A percentile compares a stretch with the other conserved stretches of the same genome.
Conservation (phyloP, 306 rosid genomes). For the Datisca glomerata region DNA sequence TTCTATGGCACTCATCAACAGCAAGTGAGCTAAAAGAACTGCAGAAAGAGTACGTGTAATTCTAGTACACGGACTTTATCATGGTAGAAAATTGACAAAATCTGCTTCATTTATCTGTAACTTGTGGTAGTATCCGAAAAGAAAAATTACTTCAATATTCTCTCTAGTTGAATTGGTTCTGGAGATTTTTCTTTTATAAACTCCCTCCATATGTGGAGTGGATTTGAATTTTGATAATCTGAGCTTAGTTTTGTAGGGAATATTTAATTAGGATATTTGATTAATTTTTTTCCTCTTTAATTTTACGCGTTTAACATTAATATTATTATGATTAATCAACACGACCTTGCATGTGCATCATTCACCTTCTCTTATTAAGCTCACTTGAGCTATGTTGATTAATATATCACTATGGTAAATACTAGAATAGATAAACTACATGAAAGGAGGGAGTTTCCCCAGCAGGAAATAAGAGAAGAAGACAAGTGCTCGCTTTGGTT, state of each 20-base stretch:
- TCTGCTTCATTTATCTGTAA: not conserved
- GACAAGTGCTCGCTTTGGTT: not conserved
- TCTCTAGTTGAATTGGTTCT: not conserved
- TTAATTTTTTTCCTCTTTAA: not conserved
- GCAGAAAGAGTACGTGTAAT: not conserved
- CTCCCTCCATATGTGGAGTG: not conserved
- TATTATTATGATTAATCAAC: no score
- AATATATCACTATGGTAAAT: not conserved
- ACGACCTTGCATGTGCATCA: no score
- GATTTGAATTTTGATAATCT: not conserved
- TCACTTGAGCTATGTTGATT: not conserved
- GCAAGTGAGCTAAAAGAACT: constrained; percentile 63
- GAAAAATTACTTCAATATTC: not conserved
- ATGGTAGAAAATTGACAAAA: not conserved
- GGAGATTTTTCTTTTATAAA: not conserved
- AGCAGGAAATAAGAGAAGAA: not conserved
- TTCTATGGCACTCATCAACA: constrained; percentile 82
- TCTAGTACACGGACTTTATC: not conserved
- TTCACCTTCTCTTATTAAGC: no score
- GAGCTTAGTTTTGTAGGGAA: not conserved
- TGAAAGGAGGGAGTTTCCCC: not conserved
- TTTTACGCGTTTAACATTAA: no score
- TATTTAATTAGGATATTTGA: no score
- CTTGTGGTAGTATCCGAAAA: not conserved
- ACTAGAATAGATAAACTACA: not conserved